A percentile compares a stretch with the other conserved stretches of the same genome.
Evolutionary conservation across 768 basidiomycete species (phyloP).

Genomic region (Mycena indigotica): DNA sequence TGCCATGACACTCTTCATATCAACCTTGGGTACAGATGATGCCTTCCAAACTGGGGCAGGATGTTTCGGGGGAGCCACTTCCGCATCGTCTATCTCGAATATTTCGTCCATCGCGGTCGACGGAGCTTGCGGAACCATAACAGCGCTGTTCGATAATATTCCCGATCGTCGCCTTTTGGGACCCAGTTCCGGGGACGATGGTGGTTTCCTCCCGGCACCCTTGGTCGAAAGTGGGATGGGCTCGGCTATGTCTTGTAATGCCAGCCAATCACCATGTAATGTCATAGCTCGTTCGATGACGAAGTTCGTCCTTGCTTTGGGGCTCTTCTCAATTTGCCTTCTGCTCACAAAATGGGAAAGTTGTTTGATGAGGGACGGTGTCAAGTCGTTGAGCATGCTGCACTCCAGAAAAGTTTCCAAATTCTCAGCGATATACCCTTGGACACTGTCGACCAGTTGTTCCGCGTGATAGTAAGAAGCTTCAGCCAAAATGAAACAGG

Average conservation of each 20-base stretch:
- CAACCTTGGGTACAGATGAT: slow-evolving; percentile 60
- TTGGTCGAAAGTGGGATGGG: slow-evolving; percentile 45
- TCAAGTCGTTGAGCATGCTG: slow-evolving; percentile 77
- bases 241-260: slow-evolving; percentile 64
- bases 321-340: slow-evolving; percentile 67
- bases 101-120: slow-evolving; percentile 58
- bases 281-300: slow-evolving; percentile 58
- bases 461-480: slow-evolving; percentile 77
- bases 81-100: slow-evolving; percentile 82
- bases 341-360: slow-evolving; percentile 59
- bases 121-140: slow-evolving; percentile 26
- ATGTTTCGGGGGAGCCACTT: slow-evolving; percentile 29
- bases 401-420: slow-evolving; percentile 86
- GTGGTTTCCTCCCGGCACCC: slow-evolving; percentile 20
- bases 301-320: slow-evolving; percentile 59
- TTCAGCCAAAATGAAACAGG: slow-evolving; percentile 76
- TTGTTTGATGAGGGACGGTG: slow-evolving; percentile 62
- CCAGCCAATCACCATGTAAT: slow-evolving; percentile 72
- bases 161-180: slow-evolving; percentile 18
- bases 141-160: slow-evolving; percentile 20
- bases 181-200: slow-evolving; percentile 10
- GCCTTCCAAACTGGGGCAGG: slow-evolving; percentile 51
- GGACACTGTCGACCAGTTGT: slow-evolving; percentile 67
- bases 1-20: slow-evolving; percentile 86
- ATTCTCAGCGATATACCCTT: slow-evolving; percentile 79